Base-by-base conservation (phyloP, 169 alveolate genomes). In the Babesia ovata region DNA sequence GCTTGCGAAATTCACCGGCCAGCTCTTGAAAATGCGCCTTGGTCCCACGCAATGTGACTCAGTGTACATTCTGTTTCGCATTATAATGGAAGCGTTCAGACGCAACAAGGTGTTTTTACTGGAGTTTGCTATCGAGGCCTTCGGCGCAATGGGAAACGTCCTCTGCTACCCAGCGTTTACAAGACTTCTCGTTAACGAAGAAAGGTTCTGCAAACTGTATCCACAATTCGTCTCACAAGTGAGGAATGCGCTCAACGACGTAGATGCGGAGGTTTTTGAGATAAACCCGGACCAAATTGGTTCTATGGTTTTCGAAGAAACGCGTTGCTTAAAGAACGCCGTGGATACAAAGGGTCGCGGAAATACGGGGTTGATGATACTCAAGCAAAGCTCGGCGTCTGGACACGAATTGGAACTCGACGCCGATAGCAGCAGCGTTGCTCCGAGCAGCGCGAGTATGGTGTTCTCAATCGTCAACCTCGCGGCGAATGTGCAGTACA, bases 121-220 rank as follows among this genome's bases (percentile, higher is more conserved):
- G 29, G 88, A 81, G 61, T 81, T 81, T 52, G 83, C 88, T 33
- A 19, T 81, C 59, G 73, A 63, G 79, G 71, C 88, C 45, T 62
- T 81, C 56, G 39, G 71, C 49, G 50, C 71, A 39, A 72, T 72
- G 53, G 76, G 76, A 70, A 81, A 81, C 66, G 57, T 81, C 65
- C 45, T 66, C 71, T 26, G 36, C 58, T 81, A 52, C 85, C 88
- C 88, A 14, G 71, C 48, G 58, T 81, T 81, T 42, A 36, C 84
- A 14, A 72, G 50, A 73, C 56, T 69, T 79, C 26, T 81, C 49
- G 24, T 59, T 65, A 29, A 49, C 52, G 84, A 81, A 49, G 75
- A 67, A 19, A 57, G 57, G 21, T 48, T 81, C 26, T 2, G 50
- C 14, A 81, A 75, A 61, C 62, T 81, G 28, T 81, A 65, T 74